phyloP scores from a whole-genome alignment of 129 eudicot species.

The Flaveria bidentis region DNA sequence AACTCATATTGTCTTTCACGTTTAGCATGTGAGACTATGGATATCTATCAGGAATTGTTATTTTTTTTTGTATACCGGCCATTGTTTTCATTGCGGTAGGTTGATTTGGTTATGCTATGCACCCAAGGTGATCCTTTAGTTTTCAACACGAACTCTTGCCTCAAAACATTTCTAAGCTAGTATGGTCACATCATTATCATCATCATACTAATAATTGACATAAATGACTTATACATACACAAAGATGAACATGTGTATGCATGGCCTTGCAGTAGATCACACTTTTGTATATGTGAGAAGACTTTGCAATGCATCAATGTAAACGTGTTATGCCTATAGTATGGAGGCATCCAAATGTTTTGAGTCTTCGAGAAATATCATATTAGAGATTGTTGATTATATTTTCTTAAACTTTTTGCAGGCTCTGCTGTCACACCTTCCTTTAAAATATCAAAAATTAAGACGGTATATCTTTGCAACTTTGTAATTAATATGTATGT shows the following conservation, averaged over 20 bases:
- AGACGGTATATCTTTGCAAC: slow-evolving; percentile 54
- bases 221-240: neutral
- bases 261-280: neutral
- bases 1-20: slow-evolving; percentile 8
- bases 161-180: slow-evolving; percentile 13
- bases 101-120: too few relatives aligned
- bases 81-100: neutral
- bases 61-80: slow-evolving; percentile 5
- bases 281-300: neutral
- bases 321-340: neutral
- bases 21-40: neutral
- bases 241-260: slow-evolving; percentile 4
- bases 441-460: slow-evolving; percentile 67
- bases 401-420: slow-evolving; percentile 41
- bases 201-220: neutral
- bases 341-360: neutral
- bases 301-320: neutral
- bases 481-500: slow-evolving; percentile 13
- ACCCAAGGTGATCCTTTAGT: neutral
- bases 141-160: slow-evolving; percentile 8
- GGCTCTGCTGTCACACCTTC: slow-evolving; percentile 75
- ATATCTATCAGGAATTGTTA: neutral
- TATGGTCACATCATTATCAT: neutral
- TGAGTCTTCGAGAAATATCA: neutral
- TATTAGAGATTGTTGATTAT: slow-evolving; percentile 24